Evolutionary conservation across 2,329 filamentous ascomycete species (phyloP), one percentile per base, ranked within the genome.

Genomic region (Clarireedia monteithiana): DNA sequence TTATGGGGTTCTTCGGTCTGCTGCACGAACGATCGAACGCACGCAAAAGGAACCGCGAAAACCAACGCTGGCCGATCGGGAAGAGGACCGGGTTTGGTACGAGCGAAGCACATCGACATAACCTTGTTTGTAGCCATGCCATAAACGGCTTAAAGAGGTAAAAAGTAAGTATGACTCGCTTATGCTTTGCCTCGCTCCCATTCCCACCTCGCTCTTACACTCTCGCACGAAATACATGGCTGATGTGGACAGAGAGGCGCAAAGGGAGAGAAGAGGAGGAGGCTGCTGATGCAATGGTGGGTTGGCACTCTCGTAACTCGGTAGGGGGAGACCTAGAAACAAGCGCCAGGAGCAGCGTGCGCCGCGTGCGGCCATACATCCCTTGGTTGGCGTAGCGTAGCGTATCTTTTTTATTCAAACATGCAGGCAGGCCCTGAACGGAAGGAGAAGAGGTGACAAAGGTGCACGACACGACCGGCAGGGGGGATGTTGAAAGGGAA

Each of bases 331-430:
- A 26, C 48, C 5, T 20, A 20, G 54, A 56, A 56, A 56, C 42
- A 56, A 56, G 54, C 54, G 48, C 54, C 54, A 56, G 54, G 54
- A 48, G 48, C 48, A 53, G 14, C 17, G 27, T 45, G 38, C 38
- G 53, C 38, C 48, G 40, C 26, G 48, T 52, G 27, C 34, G 44
- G 27, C 30, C n/a, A 27, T 49, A 48, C 34, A 36, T n/a, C 15
- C 45, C 24, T 40, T 55, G 45, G 30, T 40, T 47, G 20, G 23
- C 20, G 26, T 24, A 46, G 14, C 15, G 40, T 24, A 47, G 44
- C 20, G 20, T 24, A 23, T 44, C 17, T 44, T 44, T 23, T 17
- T 7, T 2, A 20, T 20, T 44, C 40, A 20, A 44, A 17, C 17
- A 20, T 23, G 30, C 30, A 34, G 30, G 30, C 30, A 34, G 30